These are phyloP conservation scores for Termitomyces sp. DNA, from an alignment of 768 basidiomycete species.

Conservation along the genomic window DNA sequence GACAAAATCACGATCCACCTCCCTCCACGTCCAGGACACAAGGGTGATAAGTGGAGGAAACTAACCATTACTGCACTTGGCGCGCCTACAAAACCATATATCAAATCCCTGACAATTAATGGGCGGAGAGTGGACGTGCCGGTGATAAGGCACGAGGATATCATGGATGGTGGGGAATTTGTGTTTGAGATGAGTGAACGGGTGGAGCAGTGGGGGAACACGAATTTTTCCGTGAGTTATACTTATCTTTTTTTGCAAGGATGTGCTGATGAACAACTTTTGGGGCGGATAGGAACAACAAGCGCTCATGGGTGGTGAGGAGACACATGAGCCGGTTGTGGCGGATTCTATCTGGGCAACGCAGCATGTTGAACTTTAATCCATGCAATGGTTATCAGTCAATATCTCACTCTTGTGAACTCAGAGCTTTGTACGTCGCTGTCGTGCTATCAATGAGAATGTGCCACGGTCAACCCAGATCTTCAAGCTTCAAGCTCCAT, in stretches of 20 bases:
- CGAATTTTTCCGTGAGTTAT: constrained; percentile 1
- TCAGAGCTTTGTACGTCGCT: neutral
- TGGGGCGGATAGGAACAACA: neutral
- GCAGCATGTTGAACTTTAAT: neutral
- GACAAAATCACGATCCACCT: constrained; percentile 54
- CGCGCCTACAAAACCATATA: constrained; percentile 56
- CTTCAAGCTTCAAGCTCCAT: no score
- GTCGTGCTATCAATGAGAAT: neutral
- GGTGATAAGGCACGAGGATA: constrained; percentile 56
- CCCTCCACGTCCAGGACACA: constrained; percentile 30
- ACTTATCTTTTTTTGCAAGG: neutral
- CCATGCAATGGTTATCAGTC: neutral
- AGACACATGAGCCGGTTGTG: neutral
- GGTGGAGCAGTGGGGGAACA: constrained; percentile 19
- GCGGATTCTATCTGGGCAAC: neutral
- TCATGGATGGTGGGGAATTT: constrained; percentile 17
- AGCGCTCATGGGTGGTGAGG: neutral
- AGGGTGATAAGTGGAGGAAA: constrained; percentile 15
- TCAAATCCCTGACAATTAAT: constrained; percentile 58
- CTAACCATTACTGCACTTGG: constrained; percentile 56
- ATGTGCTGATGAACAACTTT: neutral
- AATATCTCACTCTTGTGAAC: no score
- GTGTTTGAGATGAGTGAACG: constrained; percentile 23
- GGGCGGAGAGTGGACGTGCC: constrained; percentile 41
- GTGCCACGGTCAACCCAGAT: neutral